Evolutionary conservation across 2,329 filamentous ascomycete species (phyloP).

Genomic region (Blastomyces percursus): DNA sequence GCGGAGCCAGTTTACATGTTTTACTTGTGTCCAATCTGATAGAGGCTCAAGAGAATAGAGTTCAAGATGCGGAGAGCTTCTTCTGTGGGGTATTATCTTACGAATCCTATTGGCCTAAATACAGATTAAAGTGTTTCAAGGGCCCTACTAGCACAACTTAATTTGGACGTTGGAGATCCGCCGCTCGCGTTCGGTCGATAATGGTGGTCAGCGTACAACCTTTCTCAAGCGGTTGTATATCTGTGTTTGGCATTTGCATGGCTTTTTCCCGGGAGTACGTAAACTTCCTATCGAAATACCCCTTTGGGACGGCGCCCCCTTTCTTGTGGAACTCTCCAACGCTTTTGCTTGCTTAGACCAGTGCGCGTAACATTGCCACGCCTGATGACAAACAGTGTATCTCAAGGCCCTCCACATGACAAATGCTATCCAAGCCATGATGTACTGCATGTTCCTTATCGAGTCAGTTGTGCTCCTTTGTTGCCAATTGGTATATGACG

Average conservation of each 20-base stretch:
- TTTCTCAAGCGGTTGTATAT: background rate
- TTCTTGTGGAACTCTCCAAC: slow-evolving; percentile 1
- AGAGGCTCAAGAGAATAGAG: background rate
- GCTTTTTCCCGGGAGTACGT: background rate
- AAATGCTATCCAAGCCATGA: background rate
- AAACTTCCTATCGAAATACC: slow-evolving; percentile 1
- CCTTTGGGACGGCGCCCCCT: background rate
- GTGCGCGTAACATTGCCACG: background rate
- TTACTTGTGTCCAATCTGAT: background rate
- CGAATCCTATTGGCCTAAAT: background rate
- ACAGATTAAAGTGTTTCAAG: background rate
- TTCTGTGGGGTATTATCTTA: background rate
- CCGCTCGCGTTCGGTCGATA: background rate
- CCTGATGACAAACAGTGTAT: background rate
- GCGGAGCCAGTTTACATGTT: background rate
- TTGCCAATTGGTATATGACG: background rate
- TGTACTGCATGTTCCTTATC: background rate
- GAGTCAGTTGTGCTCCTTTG: background rate
- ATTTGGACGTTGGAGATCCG: slow-evolving; percentile 3
- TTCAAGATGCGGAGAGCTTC: background rate
- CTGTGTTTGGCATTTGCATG: slow-evolving; percentile 5
- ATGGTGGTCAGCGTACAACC: background rate
- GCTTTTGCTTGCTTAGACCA: background rate
- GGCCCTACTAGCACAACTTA: background rate
- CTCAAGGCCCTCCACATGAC: background rate